Evolutionary conservation across 176 grass and related monocot species (phyloP).

Genomic region (Themeda triandra): DNA sequence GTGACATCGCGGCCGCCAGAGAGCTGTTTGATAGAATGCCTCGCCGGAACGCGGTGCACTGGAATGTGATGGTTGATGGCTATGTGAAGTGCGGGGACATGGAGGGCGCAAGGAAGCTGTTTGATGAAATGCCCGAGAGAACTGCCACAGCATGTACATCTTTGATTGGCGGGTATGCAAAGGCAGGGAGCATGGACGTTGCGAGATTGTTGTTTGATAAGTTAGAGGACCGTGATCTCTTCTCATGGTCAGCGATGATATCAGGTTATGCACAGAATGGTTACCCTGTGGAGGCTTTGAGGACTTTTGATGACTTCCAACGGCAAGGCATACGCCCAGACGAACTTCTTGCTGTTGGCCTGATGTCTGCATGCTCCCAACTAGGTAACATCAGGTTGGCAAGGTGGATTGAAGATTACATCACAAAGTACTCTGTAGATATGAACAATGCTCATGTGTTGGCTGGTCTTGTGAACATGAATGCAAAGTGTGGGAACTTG

Average conservation of each 20-base stretch:
- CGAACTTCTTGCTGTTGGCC: slow-evolving; percentile 55
- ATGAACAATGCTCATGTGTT: slow-evolving; percentile 59
- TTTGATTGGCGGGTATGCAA: slow-evolving; percentile 72
- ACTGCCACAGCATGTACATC: slow-evolving; percentile 53
- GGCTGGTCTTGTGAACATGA: slow-evolving; percentile 80
- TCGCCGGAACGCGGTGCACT: slow-evolving; percentile 57
- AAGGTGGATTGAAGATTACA: slow-evolving; percentile 65
- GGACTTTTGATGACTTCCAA: slow-evolving; percentile 63
- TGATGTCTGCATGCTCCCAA: slow-evolving; percentile 92
- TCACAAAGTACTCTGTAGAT: slow-evolving; percentile 42
- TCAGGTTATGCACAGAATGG: slow-evolving; percentile 82
- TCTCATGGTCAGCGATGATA: slow-evolving; percentile 80
- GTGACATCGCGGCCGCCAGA: slow-evolving; percentile 41
- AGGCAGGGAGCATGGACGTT: slow-evolving; percentile 53
- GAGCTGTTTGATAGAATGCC: slow-evolving; percentile 65
- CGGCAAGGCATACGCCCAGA: slow-evolving; percentile 56
- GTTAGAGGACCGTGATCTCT: slow-evolving; percentile 49
- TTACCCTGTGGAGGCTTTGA: slow-evolving; percentile 55
- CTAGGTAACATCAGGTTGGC: slow-evolving; percentile 57
- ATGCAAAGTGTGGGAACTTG: slow-evolving; percentile 84
- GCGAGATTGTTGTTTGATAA: slow-evolving; percentile 68
- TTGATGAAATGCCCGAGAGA: slow-evolving; percentile 71
- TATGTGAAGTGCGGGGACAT: slow-evolving; percentile 66
- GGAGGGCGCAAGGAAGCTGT: slow-evolving; percentile 40
- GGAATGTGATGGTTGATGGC: slow-evolving; percentile 77